phyloP scores from a whole-genome alignment of 2,329 filamentous ascomycete species.

The Fusarium oxysporum region DNA sequence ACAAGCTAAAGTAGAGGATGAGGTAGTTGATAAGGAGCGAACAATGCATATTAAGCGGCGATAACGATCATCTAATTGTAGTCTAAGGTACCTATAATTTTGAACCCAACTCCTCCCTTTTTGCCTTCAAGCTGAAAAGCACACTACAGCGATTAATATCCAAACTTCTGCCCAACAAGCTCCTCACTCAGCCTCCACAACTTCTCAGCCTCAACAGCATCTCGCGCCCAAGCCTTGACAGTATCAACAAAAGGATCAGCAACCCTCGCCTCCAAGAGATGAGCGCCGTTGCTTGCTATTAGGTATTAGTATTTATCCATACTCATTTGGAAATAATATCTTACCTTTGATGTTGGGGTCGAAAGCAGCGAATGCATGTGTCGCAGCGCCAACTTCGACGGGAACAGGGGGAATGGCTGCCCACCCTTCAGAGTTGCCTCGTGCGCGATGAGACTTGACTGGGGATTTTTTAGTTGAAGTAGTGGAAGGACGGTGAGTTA shows the following conservation, averaged over 20 bases:
- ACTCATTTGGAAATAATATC: accelerated
- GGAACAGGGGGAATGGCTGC: slow-evolving; percentile 33
- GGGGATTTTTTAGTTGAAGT: neutral
- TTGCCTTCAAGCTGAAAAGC: neutral
- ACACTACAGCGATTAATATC: slow-evolving; percentile 25
- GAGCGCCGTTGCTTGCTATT: slow-evolving; percentile 48
- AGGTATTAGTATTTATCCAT: neutral
- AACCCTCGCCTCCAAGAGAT: slow-evolving; percentile 50
- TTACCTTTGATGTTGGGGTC: slow-evolving; percentile 49
- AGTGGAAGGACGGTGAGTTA: accelerated
- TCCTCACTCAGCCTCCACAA: slow-evolving; percentile 61
- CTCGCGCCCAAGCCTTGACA: slow-evolving; percentile 48
- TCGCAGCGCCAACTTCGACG: slow-evolving; percentile 48
- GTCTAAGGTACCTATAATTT: neutral
- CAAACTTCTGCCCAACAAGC: slow-evolving; percentile 57
- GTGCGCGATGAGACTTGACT: slow-evolving; percentile 37
- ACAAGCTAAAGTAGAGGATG: neutral
- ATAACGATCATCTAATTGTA: neutral
- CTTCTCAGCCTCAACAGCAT: slow-evolving; percentile 52
- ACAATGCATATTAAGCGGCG: neutral
- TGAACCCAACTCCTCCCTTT: neutral
- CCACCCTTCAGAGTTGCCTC: slow-evolving; percentile 43
- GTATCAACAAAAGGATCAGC: slow-evolving; percentile 47
- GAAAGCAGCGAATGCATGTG: slow-evolving; percentile 53
- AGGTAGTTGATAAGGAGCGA: neutral